phyloP scores from a whole-genome alignment of 2,329 filamentous ascomycete genomes.

The Pyricularia sp. region DNA sequence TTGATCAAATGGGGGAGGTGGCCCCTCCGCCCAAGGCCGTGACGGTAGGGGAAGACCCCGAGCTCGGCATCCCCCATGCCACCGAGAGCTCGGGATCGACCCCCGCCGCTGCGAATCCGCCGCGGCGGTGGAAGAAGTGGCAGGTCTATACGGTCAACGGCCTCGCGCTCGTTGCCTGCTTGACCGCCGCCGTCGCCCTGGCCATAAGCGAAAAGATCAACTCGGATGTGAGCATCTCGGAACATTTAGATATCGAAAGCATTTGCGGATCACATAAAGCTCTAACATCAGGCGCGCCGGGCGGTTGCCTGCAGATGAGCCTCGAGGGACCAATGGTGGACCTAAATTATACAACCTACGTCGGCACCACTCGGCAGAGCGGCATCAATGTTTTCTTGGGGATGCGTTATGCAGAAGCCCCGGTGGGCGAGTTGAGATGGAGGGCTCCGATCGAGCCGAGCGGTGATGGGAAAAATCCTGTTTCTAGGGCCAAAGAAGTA shows the following conservation, averaged over 20 bases:
- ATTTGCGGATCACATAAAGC: neutral
- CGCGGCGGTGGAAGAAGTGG: neutral
- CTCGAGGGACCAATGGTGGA: slow-evolving; percentile 4
- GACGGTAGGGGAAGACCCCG: neutral
- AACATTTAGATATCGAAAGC: neutral
- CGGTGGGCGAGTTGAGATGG: slow-evolving; percentile 36
- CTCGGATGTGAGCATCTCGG: neutral
- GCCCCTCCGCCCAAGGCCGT: neutral
- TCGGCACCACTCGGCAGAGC: slow-evolving; percentile 4
- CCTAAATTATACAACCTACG: slow-evolving; percentile 8
- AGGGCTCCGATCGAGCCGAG: slow-evolving; percentile 32
- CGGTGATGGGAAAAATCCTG: slow-evolving; percentile 7
- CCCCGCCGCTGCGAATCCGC: neutral
- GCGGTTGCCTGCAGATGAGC: neutral
- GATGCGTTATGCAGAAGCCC: slow-evolving; percentile 38
- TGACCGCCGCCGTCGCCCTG: neutral
- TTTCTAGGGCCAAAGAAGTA: slow-evolving; percentile 3
- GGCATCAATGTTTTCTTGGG: slow-evolving; percentile 30
- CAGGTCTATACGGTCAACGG: neutral
- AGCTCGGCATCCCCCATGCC: neutral
- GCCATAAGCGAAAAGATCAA: neutral
- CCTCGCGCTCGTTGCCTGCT: neutral
- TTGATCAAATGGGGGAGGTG: neutral
- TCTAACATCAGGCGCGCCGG: neutral
- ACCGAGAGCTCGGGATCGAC: neutral